phyloP scores from a whole-genome alignment of 768 basidiomycete genomes.

The Macrolepiota albuminosa region DNA sequence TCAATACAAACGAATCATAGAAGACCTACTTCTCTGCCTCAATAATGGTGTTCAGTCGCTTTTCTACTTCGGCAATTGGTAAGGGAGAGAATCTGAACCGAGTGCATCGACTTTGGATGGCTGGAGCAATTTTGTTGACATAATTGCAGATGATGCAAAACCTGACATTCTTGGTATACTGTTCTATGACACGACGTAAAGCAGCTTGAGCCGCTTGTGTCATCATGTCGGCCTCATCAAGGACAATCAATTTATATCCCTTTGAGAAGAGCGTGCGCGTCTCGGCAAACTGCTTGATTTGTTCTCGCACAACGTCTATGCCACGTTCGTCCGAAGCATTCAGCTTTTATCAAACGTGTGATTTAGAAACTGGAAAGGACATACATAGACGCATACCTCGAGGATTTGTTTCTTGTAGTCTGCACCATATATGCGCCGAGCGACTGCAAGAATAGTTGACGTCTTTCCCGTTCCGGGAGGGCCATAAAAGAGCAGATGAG shows the following conservation, averaged over 20 bases:
- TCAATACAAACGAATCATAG: background rate
- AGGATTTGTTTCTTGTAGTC: constrained; percentile 89
- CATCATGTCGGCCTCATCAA: constrained; percentile 99
- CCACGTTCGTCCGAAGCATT: constrained; percentile 99
- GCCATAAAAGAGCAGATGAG: constrained; percentile 95
- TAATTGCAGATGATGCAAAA: constrained; percentile 99
- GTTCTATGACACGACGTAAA: constrained; percentile 94
- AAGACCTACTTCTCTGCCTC: constrained; percentile 72
- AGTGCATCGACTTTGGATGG: constrained; percentile 98
- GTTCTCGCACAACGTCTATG: constrained; percentile 97
- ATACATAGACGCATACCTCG: constrained; percentile 52
- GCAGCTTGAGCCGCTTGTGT: constrained; percentile 96
- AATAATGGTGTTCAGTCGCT: constrained; percentile 71
- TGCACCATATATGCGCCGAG: constrained; percentile 87
- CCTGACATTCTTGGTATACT: constrained; percentile 96
- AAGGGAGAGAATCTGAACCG: constrained; percentile 95
- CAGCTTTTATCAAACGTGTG: constrained; percentile 43
- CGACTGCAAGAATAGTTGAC: constrained; percentile 93
- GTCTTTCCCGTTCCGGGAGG: constrained; percentile 99
- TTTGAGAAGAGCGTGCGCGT: constrained; percentile 89
- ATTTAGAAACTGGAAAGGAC: background rate
- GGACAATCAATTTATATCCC: constrained; percentile 95
- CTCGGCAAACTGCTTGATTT: constrained; percentile 98
- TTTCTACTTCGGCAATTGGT: constrained; percentile 81
- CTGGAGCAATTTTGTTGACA: constrained; percentile 98